Conservation (phyloP, 805 yeast genomes). For the Yarrowia sp. region DNA sequence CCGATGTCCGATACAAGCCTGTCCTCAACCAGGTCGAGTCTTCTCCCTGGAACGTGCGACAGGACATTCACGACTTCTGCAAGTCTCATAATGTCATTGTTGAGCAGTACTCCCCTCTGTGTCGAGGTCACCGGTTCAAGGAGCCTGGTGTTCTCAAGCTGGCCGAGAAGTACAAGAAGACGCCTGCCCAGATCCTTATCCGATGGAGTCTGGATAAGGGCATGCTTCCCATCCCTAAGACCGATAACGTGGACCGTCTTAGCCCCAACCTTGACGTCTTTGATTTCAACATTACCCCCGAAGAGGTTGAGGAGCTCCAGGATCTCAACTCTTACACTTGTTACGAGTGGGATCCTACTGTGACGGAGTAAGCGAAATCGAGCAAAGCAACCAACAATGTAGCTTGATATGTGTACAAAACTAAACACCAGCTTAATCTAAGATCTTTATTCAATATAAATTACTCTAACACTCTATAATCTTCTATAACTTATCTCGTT, state of each 20-base stretch:
- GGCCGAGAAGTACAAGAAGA: slow-evolving; percentile 61
- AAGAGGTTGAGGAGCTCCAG: slow-evolving; percentile 53
- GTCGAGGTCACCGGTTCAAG: slow-evolving; percentile 52
- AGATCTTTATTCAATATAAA: not conserved
- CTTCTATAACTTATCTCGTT: not conserved
- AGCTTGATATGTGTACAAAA: not conserved
- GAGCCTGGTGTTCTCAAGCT: slow-evolving; percentile 62
- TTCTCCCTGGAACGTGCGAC: slow-evolving; percentile 87
- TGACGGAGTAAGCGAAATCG: not conserved
- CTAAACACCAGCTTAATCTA: too few species aligned
- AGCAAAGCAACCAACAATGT: not conserved
- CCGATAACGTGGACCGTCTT: slow-evolving; percentile 70
- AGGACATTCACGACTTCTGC: slow-evolving; percentile 64
- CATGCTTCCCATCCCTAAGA: slow-evolving; percentile 80
- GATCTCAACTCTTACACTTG: slow-evolving; percentile 23
- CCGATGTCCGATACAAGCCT: slow-evolving; percentile 73
- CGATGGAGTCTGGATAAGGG: slow-evolving; percentile 87
- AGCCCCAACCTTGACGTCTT: slow-evolving; percentile 64
- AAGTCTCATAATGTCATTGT: slow-evolving; percentile 65
- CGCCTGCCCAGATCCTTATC: slow-evolving; percentile 72
- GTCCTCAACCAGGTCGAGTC: slow-evolving; percentile 82
- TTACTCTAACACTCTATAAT: not conserved
- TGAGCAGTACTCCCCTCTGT: slow-evolving; percentile 72
- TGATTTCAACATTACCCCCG: slow-evolving; percentile 61
- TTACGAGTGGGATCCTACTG: slow-evolving; percentile 26